Conservation (phyloP, 352 stramenopile species). For the Phytopythium helicoides region DNA sequence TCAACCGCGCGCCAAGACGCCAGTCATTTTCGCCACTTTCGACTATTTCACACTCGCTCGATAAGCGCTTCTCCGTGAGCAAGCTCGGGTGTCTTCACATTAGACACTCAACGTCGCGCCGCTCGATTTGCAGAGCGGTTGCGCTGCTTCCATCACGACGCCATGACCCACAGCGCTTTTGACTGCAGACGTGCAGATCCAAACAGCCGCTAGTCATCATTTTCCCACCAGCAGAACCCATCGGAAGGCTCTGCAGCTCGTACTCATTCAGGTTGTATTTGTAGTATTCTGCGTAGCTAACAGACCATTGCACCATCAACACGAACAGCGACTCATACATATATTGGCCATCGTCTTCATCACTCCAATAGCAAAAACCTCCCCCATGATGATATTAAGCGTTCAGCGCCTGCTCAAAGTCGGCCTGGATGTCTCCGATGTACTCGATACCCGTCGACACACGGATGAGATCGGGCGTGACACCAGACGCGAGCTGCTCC, state of each 20-base stretch:
- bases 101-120: neutral
- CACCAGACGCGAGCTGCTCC: constrained; percentile 1
- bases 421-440: constrained; percentile 2
- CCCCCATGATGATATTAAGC: constrained; percentile 2
- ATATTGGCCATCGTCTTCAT: too few species aligned
- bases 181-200: constrained; percentile 5
- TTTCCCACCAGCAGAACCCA: constrained; percentile 6
- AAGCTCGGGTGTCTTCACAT: too few species aligned
- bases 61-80: too few species aligned
- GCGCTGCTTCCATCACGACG: neutral
- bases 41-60: too few species aligned
- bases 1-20: too few species aligned
- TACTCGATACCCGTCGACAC: neutral
- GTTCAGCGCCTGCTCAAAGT: constrained; percentile 2
- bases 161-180: too few species aligned
- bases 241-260: constrained; percentile 5
- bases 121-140: constrained; percentile 4
- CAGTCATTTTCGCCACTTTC: too few species aligned
- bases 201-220: neutral
- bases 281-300: constrained; percentile 3
- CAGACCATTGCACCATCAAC: neutral
- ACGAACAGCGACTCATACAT: neutral
- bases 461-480: constrained; percentile 2
- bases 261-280: neutral
- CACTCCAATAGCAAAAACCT: neutral